phyloP scores from a whole-genome alignment of 139 green algal genomes.

The Microglena sp. region DNA sequence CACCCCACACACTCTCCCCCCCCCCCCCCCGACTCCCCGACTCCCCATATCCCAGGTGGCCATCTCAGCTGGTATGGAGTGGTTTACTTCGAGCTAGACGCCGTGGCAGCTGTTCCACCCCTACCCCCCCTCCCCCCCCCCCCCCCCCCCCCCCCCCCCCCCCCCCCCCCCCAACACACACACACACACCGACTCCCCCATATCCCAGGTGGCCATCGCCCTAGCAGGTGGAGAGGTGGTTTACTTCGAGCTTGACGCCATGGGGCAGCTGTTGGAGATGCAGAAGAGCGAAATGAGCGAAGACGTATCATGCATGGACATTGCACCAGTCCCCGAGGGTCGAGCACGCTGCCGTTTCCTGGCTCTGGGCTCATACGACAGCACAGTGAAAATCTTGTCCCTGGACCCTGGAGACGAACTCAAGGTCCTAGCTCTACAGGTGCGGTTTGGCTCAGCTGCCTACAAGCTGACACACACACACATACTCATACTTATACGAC shows the following conservation, averaged over 20 bases:
- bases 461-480: too few relatives aligned
- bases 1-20: too few relatives aligned
- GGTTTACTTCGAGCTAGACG: not conserved
- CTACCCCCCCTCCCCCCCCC: too few relatives aligned
- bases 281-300: constrained; percentile 88
- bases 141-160: too few relatives aligned
- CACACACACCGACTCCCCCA: too few relatives aligned
- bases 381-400: constrained; percentile 77
- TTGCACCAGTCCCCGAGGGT: constrained; percentile 50
- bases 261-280: constrained; percentile 79
- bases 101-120: too few relatives aligned
- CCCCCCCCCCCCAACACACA: too few relatives aligned
- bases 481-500: constrained; percentile 77
- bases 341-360: constrained; percentile 63
- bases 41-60: too few relatives aligned
- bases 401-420: constrained; percentile 79
- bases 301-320: constrained; percentile 78
- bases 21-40: too few relatives aligned
- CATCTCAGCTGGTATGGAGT: too few relatives aligned
- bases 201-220: constrained; percentile 67
- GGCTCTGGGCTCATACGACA: constrained; percentile 78
- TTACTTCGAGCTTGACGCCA: constrained; percentile 92
- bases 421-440: constrained; percentile 50
- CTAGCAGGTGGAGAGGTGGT: constrained; percentile 85
- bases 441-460: too few relatives aligned